Conservation (phyloP, 2,329 filamentous ascomycete genomes). For the Colletotrichum eleusines region DNA sequence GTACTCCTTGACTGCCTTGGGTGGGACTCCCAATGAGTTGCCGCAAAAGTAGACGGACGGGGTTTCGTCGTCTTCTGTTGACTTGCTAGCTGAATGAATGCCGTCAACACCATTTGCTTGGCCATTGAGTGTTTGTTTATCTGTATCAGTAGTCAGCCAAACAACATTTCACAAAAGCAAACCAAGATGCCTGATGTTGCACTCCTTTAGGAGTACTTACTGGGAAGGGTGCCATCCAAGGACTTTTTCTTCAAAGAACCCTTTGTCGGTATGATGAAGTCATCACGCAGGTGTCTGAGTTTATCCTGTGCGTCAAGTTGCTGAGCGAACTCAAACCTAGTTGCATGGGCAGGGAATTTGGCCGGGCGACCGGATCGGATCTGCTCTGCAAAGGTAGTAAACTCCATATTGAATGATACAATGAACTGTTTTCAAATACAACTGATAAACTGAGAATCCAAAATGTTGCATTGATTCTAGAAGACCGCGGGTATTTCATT, state of each 20-base stretch:
- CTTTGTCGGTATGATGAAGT: constrained; percentile 84
- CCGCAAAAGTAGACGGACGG: constrained; percentile 80
- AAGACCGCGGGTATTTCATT: constrained; percentile 25
- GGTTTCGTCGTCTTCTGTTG: constrained; percentile 49
- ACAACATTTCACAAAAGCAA: neutral
- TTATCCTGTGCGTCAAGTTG: constrained; percentile 70
- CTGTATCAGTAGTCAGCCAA: neutral
- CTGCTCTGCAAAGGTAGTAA: constrained; percentile 53
- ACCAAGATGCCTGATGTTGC: neutral
- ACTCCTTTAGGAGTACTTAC: constrained; percentile 48
- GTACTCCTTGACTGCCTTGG: constrained; percentile 73
- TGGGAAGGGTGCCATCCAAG: constrained; percentile 59
- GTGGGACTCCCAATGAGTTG: constrained; percentile 83
- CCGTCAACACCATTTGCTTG: constrained; percentile 43
- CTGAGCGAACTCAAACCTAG: constrained; percentile 61
- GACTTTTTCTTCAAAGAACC: constrained; percentile 75
- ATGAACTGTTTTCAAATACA: neutral
- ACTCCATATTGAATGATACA: constrained; percentile 52
- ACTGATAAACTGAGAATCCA: constrained; percentile 7
- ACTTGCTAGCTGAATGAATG: constrained; percentile 47
- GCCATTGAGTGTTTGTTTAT: constrained; percentile 44
- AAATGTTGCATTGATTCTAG: constrained; percentile 1
- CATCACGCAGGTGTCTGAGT: constrained; percentile 70
- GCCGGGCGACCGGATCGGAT: constrained; percentile 56
- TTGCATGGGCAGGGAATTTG: constrained; percentile 62